A percentile compares a stretch with the other conserved stretches of the same genome.
Evolutionary conservation across 192 early-diverging fungal genomes (phyloP).

Genomic region (Pilaira anomala): DNA sequence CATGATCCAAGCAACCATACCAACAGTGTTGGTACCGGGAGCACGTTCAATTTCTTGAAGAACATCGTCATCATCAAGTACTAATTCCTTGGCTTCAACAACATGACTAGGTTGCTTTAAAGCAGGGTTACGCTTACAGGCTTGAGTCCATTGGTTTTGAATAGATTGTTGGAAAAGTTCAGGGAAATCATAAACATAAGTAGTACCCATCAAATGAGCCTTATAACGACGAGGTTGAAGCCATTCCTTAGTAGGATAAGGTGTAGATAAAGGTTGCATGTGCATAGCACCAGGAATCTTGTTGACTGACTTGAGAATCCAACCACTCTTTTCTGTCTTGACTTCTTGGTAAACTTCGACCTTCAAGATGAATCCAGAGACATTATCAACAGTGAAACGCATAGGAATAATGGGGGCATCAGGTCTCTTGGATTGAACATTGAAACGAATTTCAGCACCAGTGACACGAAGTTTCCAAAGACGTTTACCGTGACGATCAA

Average conservation of each 20-base stretch:
- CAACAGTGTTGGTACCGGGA: conserved; percentile 86
- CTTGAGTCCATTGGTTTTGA: conserved; percentile 75
- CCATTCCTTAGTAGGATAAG: conserved; percentile 92
- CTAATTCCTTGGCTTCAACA: conserved; percentile 80
- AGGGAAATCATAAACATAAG: conserved; percentile 98
- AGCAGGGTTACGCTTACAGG: conserved; percentile 37
- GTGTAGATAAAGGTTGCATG: conserved; percentile 72
- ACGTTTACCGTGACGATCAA: conserved; percentile 91
- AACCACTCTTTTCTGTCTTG: conserved; percentile 75
- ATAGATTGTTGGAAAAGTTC: conserved; percentile 91
- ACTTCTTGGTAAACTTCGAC: conserved; percentile 92
- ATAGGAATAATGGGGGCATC: conserved; percentile 67
- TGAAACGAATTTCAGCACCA: conserved; percentile 95
- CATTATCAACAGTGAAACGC: conserved; percentile 89
- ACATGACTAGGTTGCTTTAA: conserved; percentile 59
- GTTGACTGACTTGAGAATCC: conserved; percentile 84
- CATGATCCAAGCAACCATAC: conserved; percentile 96
- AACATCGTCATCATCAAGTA: conserved; percentile 76
- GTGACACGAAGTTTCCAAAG: conserved; percentile 94
- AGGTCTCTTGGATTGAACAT: conserved; percentile 66
- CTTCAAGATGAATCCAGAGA: conserved; percentile 89
- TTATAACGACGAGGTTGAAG: conserved; percentile 96
- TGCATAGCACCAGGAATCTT: conserved; percentile 78
- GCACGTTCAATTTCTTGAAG: conserved; percentile 76
- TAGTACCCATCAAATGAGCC: conserved; percentile 97